Conservation (phyloP, 192 early-diverging fungal species). For the Jimgerdemannia flammicorona region DNA sequence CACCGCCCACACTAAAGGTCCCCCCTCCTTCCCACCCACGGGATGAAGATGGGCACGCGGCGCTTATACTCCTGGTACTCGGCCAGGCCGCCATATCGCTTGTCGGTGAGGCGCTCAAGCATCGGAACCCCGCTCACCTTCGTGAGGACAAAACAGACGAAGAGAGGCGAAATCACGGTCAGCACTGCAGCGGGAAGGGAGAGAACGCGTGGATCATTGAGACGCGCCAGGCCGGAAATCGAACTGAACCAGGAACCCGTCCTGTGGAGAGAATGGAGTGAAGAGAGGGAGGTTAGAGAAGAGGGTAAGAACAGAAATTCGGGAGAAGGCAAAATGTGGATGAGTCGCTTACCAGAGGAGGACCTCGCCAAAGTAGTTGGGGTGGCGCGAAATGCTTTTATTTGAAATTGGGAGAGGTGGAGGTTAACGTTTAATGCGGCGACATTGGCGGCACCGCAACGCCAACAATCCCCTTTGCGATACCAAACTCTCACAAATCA, state of each 20-base stretch:
- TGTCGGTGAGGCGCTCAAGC: constrained; percentile 28
- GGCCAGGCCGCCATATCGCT: constrained; percentile 26
- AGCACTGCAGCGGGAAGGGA: constrained; percentile 20
- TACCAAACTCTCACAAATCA: neutral
- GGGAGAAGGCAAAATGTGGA: neutral
- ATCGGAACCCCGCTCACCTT: constrained; percentile 35
- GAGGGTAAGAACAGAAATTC: neutral
- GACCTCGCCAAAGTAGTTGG: constrained; percentile 39
- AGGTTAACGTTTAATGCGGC: neutral
- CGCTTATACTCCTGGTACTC: constrained; percentile 38
- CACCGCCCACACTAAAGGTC: too few species aligned
- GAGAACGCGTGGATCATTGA: constrained; percentile 8
- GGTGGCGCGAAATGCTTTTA: constrained; percentile 28
- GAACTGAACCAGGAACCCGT: neutral
- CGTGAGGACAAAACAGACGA: constrained; percentile 29
- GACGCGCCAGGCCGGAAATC: neutral
- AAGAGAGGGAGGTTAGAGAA: constrained; percentile 1
- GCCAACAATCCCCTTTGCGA: neutral
- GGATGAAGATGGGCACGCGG: constrained; percentile 32
- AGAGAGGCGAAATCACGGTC: constrained; percentile 27
- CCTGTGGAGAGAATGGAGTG: neutral
- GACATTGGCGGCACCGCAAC: neutral
- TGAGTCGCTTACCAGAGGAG: constrained; percentile 31
- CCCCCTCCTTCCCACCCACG: neutral
- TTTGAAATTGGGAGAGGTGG: neutral